A percentile compares a stretch with the other conserved stretches of the same genome.
Conservation (phyloP, 2,329 filamentous ascomycete species). For the Botrytis hyacinthi region DNA sequence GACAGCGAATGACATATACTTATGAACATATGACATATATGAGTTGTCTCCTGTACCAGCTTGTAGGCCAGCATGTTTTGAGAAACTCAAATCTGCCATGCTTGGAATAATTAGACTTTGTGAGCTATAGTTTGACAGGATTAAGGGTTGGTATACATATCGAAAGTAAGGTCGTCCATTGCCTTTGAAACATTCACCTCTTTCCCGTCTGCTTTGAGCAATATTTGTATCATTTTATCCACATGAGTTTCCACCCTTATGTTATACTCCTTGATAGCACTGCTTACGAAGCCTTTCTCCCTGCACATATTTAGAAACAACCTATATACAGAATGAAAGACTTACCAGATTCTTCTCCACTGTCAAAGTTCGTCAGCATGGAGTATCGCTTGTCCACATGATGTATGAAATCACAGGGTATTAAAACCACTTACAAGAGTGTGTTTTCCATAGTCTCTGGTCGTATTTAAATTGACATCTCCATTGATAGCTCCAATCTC, state of each 20-base stretch:
- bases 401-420: background rate
- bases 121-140: background rate
- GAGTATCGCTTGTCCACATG: background rate
- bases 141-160: slow-evolving; percentile 20
- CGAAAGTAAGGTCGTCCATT: slow-evolving; percentile 25
- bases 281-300: slow-evolving; percentile 24
- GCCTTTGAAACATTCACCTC: slow-evolving; percentile 22
- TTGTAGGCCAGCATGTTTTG: slow-evolving; percentile 24
- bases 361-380: background rate
- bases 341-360: slow-evolving; percentile 26
- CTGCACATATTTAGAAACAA: background rate
- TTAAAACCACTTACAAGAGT: background rate
- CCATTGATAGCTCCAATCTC: slow-evolving; percentile 24
- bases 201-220: slow-evolving; percentile 4
- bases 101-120: slow-evolving; percentile 9
- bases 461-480: slow-evolving; percentile 24
- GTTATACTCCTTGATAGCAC: slow-evolving; percentile 24
- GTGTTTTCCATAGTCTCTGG: slow-evolving; percentile 23
- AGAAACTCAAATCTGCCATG: slow-evolving; percentile 27
- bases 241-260: slow-evolving; percentile 25
- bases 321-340: background rate
- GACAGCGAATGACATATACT: slow-evolving; percentile 21
- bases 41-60: slow-evolving; percentile 23
- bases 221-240: slow-evolving; percentile 19
- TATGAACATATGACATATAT: slow-evolving; percentile 27